Evolutionary conservation across 108 stramenopile genomes (phyloP), one percentile per base, ranked within the genome.

Genomic region (Thalassiosira profunda): DNA sequence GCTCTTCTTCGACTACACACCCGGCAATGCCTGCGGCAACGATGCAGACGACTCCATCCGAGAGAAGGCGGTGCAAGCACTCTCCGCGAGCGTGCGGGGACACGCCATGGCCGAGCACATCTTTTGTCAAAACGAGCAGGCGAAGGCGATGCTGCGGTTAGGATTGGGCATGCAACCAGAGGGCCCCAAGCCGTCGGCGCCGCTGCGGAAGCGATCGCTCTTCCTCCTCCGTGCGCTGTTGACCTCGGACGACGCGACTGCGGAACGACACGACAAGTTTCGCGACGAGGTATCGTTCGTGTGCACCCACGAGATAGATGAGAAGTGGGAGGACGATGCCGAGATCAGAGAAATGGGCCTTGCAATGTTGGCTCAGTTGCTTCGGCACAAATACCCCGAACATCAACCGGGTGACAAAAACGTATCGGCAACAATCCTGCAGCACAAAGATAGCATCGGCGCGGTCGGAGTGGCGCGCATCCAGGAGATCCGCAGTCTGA

Each of bases 341-440:
- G 84, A 89, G 42, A 62, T 91, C n/a, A 75, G 93, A 45, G 89
- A 94, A 73, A 86, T 85, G 85, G 48, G 83, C 20, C 36, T 94
- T 11, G 42, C 67, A 5, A 40, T 91, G 54, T 41, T 89, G 43
- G 49, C 67, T 12, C 80, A 78, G 47, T 54, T 92, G 12, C 38
- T 91, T 30, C 10, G 58, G 21, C 84, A 79, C 0, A 57, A 74
- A 24, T 65, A 64, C 17, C 55, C 64, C 34, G 84, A 63, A n/a
- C 35, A 25, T 23, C n/a, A n/a, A n/a, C n/a, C n/a, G n/a, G n/a
- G n/a, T n/a, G n/a, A n/a, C n/a, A 21, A 15, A 5, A 4, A 17
- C 17, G 37, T 15, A 41, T 66, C 65, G 29, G 56, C 74, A 18
- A 55, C 57, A 8, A 79, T 86, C 35, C 29, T 81, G 23, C 37